These are phyloP conservation scores for Aspergillus awamori DNA, from an alignment of 2,329 filamentous ascomycete genomes.

Conservation along the genomic window DNA sequence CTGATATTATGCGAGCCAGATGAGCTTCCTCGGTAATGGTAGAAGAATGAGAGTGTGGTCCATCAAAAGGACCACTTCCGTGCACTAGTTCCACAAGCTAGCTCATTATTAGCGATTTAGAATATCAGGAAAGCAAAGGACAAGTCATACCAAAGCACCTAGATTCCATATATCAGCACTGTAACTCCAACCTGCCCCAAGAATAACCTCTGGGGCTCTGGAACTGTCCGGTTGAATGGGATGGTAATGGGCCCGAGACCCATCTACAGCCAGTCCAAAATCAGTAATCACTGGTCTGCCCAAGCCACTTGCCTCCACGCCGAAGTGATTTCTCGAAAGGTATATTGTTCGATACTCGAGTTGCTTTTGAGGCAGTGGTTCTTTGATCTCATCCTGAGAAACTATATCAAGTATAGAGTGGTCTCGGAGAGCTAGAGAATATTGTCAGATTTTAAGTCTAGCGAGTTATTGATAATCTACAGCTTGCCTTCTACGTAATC, in stretches of 20 bases:
- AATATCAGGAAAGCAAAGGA: not conserved
- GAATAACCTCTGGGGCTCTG: not conserved
- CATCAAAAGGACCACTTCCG: not conserved
- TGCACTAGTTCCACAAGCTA: not conserved
- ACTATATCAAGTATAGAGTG: not conserved
- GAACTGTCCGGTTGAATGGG: not conserved
- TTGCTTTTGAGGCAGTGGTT: not conserved
- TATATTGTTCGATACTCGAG: not conserved
- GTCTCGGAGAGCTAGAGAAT: not conserved
- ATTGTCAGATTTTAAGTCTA: not conserved
- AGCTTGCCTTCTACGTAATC: not conserved
- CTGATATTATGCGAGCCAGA: not conserved
- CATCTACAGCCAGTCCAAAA: not conserved
- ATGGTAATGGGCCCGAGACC: not conserved
- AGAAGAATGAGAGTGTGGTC: not conserved
- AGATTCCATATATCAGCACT: not conserved
- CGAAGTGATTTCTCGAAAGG: not conserved
- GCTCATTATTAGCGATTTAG: not conserved
- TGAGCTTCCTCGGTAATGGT: not conserved
- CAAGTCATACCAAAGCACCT: not conserved
- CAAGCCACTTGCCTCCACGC: not conserved
- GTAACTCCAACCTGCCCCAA: not conserved
- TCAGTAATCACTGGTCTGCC: not conserved
- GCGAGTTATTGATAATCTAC: conserved; percentile 8
- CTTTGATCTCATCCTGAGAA: not conserved